Evolutionary conservation across 2,329 filamentous ascomycete species (phyloP), one percentile per base, ranked within the genome.

Genomic region (Didymella keratinophila): DNA sequence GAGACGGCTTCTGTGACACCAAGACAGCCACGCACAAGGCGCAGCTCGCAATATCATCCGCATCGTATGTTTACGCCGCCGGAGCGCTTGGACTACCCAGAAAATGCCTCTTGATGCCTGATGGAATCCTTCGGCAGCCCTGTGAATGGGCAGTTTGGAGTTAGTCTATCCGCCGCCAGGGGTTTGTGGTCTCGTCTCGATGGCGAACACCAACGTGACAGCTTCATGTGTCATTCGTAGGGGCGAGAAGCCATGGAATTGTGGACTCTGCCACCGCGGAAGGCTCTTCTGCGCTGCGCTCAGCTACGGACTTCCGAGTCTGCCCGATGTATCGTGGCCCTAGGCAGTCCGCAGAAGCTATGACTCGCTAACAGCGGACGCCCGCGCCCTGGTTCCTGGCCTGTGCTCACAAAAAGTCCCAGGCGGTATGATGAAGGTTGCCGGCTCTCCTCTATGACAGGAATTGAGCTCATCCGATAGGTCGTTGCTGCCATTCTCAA

Each of bases 381-480:
- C 32, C 42, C 14, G 25, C 44, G 41, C 30, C 43, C 45, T 50
- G 49, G 39, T 34, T 8, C 43, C 23, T 53, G 56, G 49, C 20
- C 56, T 32, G 50, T 53, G 56, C 54, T 44, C 49, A 49, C n/a
- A 58, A 58, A 58, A 52, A 52, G 46, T 44, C 37, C 56, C 50
- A 58, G 43, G 55, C 48, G 51, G 56, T 51, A 59, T 54, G 51
- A 51, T 59, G 56, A 59, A 59, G 50, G 56, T 59, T 25, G 46
- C 49, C 56, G 56, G 56, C 56, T 58, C 56, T 58, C 56, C 56
- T 58, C 56, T 28, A 36, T 49, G 44, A 50, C 44, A 30, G 14
- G 44, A 50, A 50, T 54, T 51, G 47, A 55, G 61, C 46, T 42
- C 41, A 58, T 70, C 72, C 72, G 70, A 74, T 74, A 71, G 70